Conservation (phyloP, 495 filamentous ascomycete genomes). For the Chlorociboria aeruginascens region DNA sequence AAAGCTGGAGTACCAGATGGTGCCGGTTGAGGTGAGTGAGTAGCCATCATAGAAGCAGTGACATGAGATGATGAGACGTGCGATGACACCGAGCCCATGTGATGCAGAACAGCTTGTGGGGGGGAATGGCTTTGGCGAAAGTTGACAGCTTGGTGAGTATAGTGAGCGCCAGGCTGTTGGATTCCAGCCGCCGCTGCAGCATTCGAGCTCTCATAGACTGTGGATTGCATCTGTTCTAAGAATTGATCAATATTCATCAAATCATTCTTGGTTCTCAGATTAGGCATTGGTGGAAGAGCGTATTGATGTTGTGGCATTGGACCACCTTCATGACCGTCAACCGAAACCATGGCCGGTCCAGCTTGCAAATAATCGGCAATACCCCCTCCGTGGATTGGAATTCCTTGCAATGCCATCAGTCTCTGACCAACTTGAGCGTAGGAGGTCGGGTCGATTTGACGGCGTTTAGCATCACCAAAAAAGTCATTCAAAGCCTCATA, state of each 20-base stretch:
- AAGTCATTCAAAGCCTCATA: conserved; percentile 88
- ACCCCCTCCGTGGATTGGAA: conserved; percentile 54
- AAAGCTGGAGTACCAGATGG: conserved; percentile 64
- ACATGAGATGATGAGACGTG: conserved; percentile 46
- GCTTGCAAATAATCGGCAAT: conserved; percentile 56
- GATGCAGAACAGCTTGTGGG: conserved; percentile 37
- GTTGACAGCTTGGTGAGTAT: conserved; percentile 38
- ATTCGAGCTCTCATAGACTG: conserved; percentile 84
- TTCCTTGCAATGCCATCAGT: conserved; percentile 57
- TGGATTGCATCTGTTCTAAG: conserved; percentile 87
- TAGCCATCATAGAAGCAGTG: conserved; percentile 46
- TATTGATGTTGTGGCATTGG: conserved; percentile 57
- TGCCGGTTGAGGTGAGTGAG: conserved; percentile 39
- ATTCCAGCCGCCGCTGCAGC: conserved; percentile 64
- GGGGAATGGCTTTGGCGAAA: conserved; percentile 70
- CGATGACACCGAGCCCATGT: conserved; percentile 31
- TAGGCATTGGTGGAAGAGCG: conserved; percentile 74
- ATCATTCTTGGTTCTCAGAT: conserved; percentile 85
- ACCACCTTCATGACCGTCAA: conserved; percentile 31
- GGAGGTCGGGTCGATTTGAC: conserved; percentile 72
- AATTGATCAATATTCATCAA: conserved; percentile 84
- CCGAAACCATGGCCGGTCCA: conserved; percentile 33
- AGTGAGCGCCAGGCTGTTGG: conserved; percentile 55
- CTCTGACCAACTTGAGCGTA: conserved; percentile 74
- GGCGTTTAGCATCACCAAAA: conserved; percentile 82